Evolutionary conservation across 2,329 filamentous ascomycete genomes (phyloP).

Genomic region (Neonectria hederae): DNA sequence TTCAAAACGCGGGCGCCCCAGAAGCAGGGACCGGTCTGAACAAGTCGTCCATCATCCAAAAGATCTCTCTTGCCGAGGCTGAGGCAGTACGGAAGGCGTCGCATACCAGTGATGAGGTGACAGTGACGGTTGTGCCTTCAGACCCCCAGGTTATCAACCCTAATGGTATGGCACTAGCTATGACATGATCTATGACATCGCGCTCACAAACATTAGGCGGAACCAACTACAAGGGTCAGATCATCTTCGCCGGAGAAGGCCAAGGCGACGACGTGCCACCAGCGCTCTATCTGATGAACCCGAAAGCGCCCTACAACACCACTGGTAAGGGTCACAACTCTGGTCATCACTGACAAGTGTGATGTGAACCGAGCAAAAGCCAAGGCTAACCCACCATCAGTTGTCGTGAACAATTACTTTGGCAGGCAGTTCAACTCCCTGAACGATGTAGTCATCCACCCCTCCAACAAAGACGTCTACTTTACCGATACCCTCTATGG

Average conservation of each 20-base stretch:
- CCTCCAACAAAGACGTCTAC: slow-evolving; percentile 66
- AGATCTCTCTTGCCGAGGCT: slow-evolving; percentile 58
- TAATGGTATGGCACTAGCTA: slow-evolving; percentile 51
- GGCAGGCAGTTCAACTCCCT: slow-evolving; percentile 68
- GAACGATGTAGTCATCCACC: slow-evolving; percentile 66
- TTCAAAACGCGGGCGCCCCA: slow-evolving; percentile 59
- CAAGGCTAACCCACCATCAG: slow-evolving; percentile 33
- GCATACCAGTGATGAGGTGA: slow-evolving; percentile 46
- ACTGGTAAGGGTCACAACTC: slow-evolving; percentile 47
- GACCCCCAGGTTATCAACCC: slow-evolving; percentile 59
- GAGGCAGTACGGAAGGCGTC: slow-evolving; percentile 38
- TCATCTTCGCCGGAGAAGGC: slow-evolving; percentile 61
- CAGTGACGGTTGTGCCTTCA: slow-evolving; percentile 53
- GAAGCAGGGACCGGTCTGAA: slow-evolving; percentile 60
- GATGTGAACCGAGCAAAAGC: accelerated
- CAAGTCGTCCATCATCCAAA: slow-evolving; percentile 61
- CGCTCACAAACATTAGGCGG: slow-evolving; percentile 48
- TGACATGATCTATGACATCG: accelerated
- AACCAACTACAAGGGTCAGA: slow-evolving; percentile 59
- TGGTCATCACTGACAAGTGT: too few relatives aligned
- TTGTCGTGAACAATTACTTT: slow-evolving; percentile 67
- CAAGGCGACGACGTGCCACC: slow-evolving; percentile 51
- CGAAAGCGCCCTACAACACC: slow-evolving; percentile 58
- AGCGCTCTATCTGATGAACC: slow-evolving; percentile 41
- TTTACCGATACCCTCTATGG: slow-evolving; percentile 72